Percentiles rank a stretch among this genome's conserved stretches.
These are phyloP conservation scores for Phoma sp. DNA, from an alignment of 2,329 filamentous ascomycete genomes.

Conservation along the genomic window DNA sequence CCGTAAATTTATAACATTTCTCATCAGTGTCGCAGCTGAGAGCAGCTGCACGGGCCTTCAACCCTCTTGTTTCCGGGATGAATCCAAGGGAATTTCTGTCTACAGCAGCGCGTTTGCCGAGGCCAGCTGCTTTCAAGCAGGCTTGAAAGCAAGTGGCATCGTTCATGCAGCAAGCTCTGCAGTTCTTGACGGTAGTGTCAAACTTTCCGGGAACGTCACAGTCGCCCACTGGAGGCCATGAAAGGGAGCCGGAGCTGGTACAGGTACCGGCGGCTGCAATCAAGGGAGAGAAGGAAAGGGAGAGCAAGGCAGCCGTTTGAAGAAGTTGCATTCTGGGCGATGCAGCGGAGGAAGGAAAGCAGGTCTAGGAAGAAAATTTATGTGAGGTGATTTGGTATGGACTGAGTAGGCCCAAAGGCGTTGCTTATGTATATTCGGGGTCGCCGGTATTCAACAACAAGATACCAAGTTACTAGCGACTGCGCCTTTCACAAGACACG, in stretches of 20 bases:
- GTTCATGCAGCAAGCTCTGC: background rate
- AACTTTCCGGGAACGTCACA: background rate
- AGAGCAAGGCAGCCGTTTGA: no score
- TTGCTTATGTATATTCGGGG: no score
- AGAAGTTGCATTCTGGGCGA: no score
- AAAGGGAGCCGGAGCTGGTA: background rate
- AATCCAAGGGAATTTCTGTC: background rate
- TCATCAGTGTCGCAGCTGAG: background rate
- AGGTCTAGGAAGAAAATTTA: no score
- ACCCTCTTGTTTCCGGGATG: no score
- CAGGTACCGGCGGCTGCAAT: background rate
- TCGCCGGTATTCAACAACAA: no score
- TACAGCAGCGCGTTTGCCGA: background rate
- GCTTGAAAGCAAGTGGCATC: background rate
- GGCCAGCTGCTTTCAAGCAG: background rate
- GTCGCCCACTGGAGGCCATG: background rate
- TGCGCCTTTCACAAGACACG: no score
- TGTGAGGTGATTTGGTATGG: no score
- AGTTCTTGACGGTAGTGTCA: background rate
- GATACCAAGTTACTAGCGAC: no score
- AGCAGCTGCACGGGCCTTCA: no score
- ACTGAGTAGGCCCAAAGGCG: no score
- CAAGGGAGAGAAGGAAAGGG: background rate
- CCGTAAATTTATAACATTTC: background rate
- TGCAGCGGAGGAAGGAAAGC: no score